phyloP scores from a whole-genome alignment of 305 asterid genomes.

The Fraxinus paxiana region DNA sequence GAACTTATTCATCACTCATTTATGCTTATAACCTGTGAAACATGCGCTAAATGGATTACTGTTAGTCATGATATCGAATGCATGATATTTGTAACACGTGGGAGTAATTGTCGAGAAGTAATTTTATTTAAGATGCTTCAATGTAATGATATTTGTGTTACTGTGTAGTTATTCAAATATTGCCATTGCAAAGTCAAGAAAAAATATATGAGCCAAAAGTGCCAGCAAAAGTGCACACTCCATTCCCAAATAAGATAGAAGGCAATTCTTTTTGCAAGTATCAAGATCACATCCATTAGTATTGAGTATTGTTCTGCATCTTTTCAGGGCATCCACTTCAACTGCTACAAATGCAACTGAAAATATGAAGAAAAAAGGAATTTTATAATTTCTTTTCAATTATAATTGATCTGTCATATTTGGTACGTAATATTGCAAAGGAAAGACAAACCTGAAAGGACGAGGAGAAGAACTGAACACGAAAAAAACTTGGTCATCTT shows the following conservation, averaged over 20 bases:
- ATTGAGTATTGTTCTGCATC: background rate
- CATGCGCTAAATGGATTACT: background rate
- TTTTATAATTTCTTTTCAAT: background rate
- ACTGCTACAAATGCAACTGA: background rate
- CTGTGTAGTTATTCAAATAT: background rate
- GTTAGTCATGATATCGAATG: background rate
- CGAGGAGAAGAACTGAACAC: background rate
- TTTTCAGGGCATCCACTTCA: conserved; percentile 5
- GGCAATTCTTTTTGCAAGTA: conserved; percentile 5
- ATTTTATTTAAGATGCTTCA: background rate
- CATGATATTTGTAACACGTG: background rate
- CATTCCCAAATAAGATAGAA: conserved; percentile 12
- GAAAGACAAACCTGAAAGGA: background rate
- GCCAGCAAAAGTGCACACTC: background rate
- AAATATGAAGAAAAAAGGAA: background rate
- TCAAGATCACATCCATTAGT: background rate
- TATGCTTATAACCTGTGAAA: too few species aligned
- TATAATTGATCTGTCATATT: background rate
- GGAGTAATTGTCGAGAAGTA: background rate
- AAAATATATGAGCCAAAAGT: conserved; percentile 10
- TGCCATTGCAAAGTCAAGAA: conserved; percentile 16
- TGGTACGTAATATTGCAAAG: background rate
- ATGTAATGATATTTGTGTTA: background rate
- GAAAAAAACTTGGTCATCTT: background rate
- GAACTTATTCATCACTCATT: background rate